These are phyloP conservation scores for Haematococcus lacustris DNA, from an alignment of 139 green algal genomes.

Conservation along the genomic window DNA sequence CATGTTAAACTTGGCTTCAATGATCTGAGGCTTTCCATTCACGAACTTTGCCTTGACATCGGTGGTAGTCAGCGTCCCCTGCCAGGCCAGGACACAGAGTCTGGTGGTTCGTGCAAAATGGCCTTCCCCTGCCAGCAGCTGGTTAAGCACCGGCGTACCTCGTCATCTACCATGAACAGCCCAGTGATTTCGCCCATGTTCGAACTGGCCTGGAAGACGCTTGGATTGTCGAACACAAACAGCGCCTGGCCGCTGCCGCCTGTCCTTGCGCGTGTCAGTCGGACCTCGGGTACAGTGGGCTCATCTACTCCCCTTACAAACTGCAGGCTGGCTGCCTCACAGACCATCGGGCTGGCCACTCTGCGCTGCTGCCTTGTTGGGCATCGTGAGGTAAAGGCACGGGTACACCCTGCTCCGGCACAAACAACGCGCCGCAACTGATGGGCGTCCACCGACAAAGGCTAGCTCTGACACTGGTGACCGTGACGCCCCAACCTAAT, in stretches of 20 bases:
- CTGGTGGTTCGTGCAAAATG: no score
- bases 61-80: constrained; percentile 73
- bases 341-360: no score
- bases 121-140: background rate
- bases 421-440: no score
- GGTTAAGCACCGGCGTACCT: constrained; percentile 42
- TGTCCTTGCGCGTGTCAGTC: constrained; percentile 74
- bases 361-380: no score
- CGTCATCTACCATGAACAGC: constrained; percentile 94
- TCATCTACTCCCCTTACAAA: constrained; percentile 91
- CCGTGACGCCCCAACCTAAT: no score
- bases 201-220: constrained; percentile 76
- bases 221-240: constrained; percentile 87
- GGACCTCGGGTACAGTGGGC: constrained; percentile 84
- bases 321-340: constrained; percentile 56
- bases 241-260: constrained; percentile 77
- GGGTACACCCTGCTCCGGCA: no score
- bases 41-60: constrained; percentile 98
- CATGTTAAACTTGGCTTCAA: constrained; percentile 75
- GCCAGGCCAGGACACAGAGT: background rate
- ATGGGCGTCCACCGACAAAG: no score
- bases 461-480: no score
- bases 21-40: constrained; percentile 86
- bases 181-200: constrained; percentile 86
- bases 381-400: no score